Evolutionary conservation across 495 filamentous ascomycete species (phyloP).

Genomic region (Penicillium mononematosum): DNA sequence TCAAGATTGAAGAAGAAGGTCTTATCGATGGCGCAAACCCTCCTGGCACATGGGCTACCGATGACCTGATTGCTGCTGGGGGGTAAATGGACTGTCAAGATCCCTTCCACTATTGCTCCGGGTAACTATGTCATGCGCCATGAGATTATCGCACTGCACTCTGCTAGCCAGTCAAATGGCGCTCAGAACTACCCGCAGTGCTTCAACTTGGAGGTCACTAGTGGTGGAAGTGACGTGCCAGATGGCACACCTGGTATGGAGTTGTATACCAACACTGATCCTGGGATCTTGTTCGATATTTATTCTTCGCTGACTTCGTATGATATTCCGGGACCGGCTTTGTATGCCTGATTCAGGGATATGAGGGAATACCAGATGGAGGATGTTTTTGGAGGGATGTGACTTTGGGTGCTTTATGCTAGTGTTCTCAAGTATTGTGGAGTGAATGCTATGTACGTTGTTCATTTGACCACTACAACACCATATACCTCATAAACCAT

Average conservation of each 20-base stretch:
- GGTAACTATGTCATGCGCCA: constrained; percentile 76
- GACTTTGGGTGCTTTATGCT: not conserved
- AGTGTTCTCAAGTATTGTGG: not conserved
- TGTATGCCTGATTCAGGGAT: constrained; percentile 24
- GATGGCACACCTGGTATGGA: constrained; percentile 54
- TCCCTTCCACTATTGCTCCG: constrained; percentile 58
- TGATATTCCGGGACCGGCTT: constrained; percentile 50
- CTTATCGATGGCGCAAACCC: constrained; percentile 46
- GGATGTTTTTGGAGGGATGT: not conserved
- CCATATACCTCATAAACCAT: not conserved
- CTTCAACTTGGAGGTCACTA: constrained; percentile 67
- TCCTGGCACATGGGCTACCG: constrained; percentile 62
- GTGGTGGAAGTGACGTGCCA: constrained; percentile 55
- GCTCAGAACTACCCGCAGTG: constrained; percentile 78
- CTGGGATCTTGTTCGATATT: constrained; percentile 62
- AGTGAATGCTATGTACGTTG: not conserved
- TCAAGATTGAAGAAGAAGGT: constrained; percentile 72
- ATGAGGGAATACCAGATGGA: too few species aligned
- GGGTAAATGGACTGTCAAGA: constrained; percentile 62
- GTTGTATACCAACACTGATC: constrained; percentile 58
- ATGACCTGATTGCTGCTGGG: constrained; percentile 62
- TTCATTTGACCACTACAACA: not conserved
- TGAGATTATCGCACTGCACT: constrained; percentile 74
- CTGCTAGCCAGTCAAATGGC: constrained; percentile 51
- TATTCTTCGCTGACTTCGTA: constrained; percentile 50